Evolutionary conservation across 805 yeast species (phyloP).

Genomic region (Candida taoyuanica): DNA sequence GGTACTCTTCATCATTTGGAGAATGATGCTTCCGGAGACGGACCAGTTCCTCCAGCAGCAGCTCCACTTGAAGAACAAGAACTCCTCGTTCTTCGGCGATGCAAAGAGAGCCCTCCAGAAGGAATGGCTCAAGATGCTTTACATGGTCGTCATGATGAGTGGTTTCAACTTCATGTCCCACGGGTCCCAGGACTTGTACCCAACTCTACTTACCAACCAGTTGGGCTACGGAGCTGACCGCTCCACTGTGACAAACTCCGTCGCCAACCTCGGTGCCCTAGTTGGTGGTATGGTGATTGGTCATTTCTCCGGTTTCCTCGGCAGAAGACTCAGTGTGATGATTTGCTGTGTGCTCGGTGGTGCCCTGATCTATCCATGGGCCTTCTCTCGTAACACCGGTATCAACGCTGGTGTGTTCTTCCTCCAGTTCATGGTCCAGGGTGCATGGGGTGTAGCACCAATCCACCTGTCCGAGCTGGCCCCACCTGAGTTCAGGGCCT

Average conservation of each 20-base stretch:
- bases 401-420: slow-evolving; percentile 58
- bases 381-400: slow-evolving; percentile 42
- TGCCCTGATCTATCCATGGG: slow-evolving; percentile 62
- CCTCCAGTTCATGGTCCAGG: slow-evolving; percentile 61
- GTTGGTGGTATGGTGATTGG: slow-evolving; percentile 53
- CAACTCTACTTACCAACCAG: slow-evolving; percentile 48
- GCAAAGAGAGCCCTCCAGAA: slow-evolving; percentile 33
- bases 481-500: slow-evolving; percentile 58
- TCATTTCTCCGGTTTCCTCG: slow-evolving; percentile 49
- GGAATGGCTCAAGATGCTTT: slow-evolving; percentile 57
- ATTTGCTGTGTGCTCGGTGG: slow-evolving; percentile 53
- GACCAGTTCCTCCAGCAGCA: slow-evolving; percentile 43
- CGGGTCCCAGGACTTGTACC: slow-evolving; percentile 60
- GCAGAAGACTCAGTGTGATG: slow-evolving; percentile 51
- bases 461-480: slow-evolving; percentile 57
- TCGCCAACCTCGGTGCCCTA: slow-evolving; percentile 56
- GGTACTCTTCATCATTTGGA: slow-evolving; percentile 36
- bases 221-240: slow-evolving; percentile 37
- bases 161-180: slow-evolving; percentile 61
- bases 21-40: slow-evolving; percentile 46
- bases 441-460: slow-evolving; percentile 67
- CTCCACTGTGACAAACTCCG: slow-evolving; percentile 51
- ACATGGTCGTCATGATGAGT: slow-evolving; percentile 55
- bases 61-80: slow-evolving; percentile 30
- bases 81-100: slow-evolving; percentile 32